These are phyloP conservation scores for Fistulina hepatica DNA, from an alignment of 1,284 basidiomycete genomes.

Conservation along the genomic window DNA sequence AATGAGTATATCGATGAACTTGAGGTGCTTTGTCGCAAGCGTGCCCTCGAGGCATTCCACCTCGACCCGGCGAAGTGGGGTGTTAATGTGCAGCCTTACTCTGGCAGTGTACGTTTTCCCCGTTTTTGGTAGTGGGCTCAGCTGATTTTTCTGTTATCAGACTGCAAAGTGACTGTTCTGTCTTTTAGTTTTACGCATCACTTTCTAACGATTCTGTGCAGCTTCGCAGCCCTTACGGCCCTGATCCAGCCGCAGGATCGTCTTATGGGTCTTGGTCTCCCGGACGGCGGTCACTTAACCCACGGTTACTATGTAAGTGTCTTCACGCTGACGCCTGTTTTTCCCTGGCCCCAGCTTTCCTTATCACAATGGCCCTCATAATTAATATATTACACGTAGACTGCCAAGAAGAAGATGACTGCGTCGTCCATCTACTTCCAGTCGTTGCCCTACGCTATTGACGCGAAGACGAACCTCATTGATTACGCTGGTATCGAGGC, in stretches of 20 bases:
- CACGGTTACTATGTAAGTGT: constrained; percentile 87
- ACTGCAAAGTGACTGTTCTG: constrained; percentile 64
- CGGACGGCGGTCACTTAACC: constrained; percentile 96
- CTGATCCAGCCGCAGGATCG: constrained; percentile 97
- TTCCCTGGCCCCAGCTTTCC: constrained; percentile 11
- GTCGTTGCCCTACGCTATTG: constrained; percentile 91
- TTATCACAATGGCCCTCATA: constrained; percentile 25
- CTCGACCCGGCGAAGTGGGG: constrained; percentile 93
- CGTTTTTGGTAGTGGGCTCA: constrained; percentile 6
- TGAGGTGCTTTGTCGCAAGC: constrained; percentile 89
- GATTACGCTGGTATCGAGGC: constrained; percentile 80
- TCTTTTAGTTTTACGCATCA: constrained; percentile 6
- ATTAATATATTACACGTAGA: constrained; percentile 37
- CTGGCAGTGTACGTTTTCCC: constrained; percentile 61
- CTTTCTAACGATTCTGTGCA: constrained; percentile 25
- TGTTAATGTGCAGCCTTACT: constrained; percentile 99
- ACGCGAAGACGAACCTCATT: constrained; percentile 78
- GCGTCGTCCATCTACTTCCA: constrained; percentile 99
- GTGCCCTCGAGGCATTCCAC: constrained; percentile 94
- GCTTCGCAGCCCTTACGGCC: constrained; percentile 96
- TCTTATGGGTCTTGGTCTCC: constrained; percentile 98
- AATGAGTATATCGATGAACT: constrained; percentile 97
- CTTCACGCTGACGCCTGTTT: too few relatives aligned
- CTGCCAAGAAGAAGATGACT: constrained; percentile 99
- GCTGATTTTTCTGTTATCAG: constrained; percentile 23